Evolutionary conservation across 2,329 filamentous ascomycete species (phyloP).

Genomic region (Pseudopyrenochaeta lycopersici): DNA sequence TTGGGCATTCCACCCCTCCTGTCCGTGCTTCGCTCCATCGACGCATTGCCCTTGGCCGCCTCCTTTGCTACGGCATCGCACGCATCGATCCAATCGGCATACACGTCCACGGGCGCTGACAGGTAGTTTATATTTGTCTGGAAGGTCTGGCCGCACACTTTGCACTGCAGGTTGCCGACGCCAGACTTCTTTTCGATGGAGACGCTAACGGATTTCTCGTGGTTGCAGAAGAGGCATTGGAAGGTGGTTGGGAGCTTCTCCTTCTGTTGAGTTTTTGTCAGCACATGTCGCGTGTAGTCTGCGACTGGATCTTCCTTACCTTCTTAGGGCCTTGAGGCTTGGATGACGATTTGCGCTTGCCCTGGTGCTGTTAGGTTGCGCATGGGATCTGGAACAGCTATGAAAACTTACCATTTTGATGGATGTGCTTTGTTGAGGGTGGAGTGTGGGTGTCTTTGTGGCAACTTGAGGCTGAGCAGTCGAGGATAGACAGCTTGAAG

Average conservation of each 20-base stretch:
- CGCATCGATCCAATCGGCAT: slow-evolving; percentile 99
- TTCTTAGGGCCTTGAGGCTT: slow-evolving; percentile 85
- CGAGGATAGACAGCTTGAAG: neutral
- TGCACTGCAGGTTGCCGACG: slow-evolving; percentile 85
- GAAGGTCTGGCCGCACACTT: slow-evolving; percentile 92
- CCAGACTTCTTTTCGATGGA: slow-evolving; percentile 94
- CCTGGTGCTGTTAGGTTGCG: slow-evolving; percentile 57
- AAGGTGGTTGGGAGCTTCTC: slow-evolving; percentile 84
- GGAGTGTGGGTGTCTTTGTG: neutral
- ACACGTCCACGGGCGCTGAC: slow-evolving; percentile 91
- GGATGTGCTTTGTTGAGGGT: neutral
- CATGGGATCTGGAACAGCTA: slow-evolving; percentile 13
- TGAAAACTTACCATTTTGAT: slow-evolving; percentile 31
- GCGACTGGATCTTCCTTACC: slow-evolving; percentile 57
- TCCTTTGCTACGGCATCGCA: slow-evolving; percentile 76
- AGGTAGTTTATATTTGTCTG: slow-evolving; percentile 94
- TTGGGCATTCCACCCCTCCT: slow-evolving; percentile 35
- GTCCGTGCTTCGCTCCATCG: slow-evolving; percentile 33
- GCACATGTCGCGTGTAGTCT: too few relatives aligned
- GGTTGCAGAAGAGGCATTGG: slow-evolving; percentile 97
- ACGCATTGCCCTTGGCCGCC: slow-evolving; percentile 53
- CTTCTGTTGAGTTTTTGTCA: slow-evolving; percentile 45
- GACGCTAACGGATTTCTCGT: slow-evolving; percentile 89
- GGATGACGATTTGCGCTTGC: slow-evolving; percentile 88
- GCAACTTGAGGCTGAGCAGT: neutral